A percentile compares a stretch with the other conserved stretches of the same genome.
Conservation (phyloP, 2,329 filamentous ascomycete species). For the Aspergillus hiratsukae region DNA sequence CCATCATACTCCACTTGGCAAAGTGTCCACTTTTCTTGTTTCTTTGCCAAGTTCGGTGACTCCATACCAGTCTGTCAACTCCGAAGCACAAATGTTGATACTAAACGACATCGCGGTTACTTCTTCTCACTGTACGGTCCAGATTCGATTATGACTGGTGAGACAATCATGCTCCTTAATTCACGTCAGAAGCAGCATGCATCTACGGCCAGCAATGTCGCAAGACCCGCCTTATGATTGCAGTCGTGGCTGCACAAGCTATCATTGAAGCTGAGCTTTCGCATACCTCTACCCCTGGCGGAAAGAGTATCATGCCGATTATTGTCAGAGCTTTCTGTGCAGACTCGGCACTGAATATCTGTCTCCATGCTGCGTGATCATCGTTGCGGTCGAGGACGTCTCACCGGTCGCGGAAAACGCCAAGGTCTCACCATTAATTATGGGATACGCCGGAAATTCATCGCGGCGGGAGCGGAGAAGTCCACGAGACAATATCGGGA, state of each 20-base stretch:
- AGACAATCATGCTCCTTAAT: neutral
- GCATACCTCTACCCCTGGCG: slow-evolving; percentile 9
- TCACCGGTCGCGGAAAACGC: neutral
- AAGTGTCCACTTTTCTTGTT: neutral
- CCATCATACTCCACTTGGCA: neutral
- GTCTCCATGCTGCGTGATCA: slow-evolving; percentile 6
- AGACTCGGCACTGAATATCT: slow-evolving; percentile 4
- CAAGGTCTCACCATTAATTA: neutral
- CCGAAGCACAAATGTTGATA: too few relatives aligned
- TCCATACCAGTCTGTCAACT: too few relatives aligned
- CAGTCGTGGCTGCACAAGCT: slow-evolving; percentile 11
- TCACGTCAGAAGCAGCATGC: neutral
- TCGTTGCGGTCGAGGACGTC: slow-evolving; percentile 6
- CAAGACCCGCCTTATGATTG: slow-evolving; percentile 9
- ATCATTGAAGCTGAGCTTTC: slow-evolving; percentile 13
- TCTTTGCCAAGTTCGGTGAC: neutral
- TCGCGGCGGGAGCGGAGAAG: neutral
- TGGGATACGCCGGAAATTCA: slow-evolving; percentile 10
- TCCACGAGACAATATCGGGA: neutral
- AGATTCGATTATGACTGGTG: too few relatives aligned
- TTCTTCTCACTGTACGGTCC: too few relatives aligned
- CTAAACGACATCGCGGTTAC: too few relatives aligned
- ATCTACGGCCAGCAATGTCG: slow-evolving; percentile 4
- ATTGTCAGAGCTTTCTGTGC: slow-evolving; percentile 9
- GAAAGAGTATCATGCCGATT: slow-evolving; percentile 5